Percentiles rank a stretch among this genome's conserved stretches.
phyloP scores from a whole-genome alignment of 108 stramenopile genomes.

The Poteriospumella lacustris region DNA sequence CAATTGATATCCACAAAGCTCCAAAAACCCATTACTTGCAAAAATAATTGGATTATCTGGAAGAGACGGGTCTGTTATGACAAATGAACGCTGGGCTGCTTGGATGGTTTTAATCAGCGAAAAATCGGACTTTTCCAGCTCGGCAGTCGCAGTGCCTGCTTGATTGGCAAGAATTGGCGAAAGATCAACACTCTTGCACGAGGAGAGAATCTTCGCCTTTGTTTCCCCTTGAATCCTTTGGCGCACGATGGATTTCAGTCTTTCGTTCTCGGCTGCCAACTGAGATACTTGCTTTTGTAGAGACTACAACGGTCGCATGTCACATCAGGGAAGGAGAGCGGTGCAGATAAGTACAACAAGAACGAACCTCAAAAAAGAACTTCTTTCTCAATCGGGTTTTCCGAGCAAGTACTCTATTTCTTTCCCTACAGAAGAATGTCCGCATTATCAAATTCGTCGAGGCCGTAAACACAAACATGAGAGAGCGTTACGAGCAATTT shows the following conservation, averaged over 20 bases:
- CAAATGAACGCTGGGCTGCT: slow-evolving; percentile 27
- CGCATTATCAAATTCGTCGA: too few relatives aligned
- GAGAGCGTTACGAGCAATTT: too few relatives aligned
- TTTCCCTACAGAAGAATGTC: neutral
- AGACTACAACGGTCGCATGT: neutral
- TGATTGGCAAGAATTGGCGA: neutral
- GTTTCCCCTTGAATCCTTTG: neutral
- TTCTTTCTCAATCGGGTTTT: slow-evolving; percentile 22
- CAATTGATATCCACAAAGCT: neutral
- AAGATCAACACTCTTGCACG: neutral
- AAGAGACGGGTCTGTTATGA: slow-evolving; percentile 23
- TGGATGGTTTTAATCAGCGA: neutral
- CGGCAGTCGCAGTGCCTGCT: neutral
- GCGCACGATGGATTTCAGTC: neutral
- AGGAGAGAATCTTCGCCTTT: neutral
- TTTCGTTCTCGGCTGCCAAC: slow-evolving; percentile 10
- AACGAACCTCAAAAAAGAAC: slow-evolving; percentile 26
- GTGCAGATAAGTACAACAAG: neutral
- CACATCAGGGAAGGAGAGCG: neutral
- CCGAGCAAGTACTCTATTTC: slow-evolving; percentile 19
- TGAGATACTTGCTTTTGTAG: slow-evolving; percentile 22
- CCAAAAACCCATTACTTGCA: slow-evolving; percentile 3
- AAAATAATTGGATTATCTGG: slow-evolving; percentile 28
- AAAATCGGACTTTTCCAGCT: slow-evolving; percentile 15
- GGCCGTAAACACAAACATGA: too few relatives aligned